Conservation (phyloP, 2,329 filamentous ascomycete species). For the Cercospora citrullina region DNA sequence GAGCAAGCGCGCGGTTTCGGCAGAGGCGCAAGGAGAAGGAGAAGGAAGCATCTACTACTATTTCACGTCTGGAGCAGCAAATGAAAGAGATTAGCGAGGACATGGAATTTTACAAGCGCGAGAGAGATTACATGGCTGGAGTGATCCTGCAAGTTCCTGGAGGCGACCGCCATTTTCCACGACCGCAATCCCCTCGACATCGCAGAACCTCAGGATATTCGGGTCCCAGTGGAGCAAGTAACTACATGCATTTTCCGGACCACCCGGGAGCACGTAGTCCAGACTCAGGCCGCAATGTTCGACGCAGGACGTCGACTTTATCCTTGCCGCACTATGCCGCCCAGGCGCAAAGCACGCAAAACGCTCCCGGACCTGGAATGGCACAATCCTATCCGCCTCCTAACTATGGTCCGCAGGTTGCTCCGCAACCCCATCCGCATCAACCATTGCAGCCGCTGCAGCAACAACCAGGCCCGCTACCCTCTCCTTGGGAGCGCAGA, state of each 20-base stretch:
- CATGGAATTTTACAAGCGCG: slow-evolving; percentile 70
- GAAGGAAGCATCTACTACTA: slow-evolving; percentile 66
- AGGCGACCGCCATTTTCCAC: slow-evolving; percentile 47
- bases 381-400: slow-evolving; percentile 26
- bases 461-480: slow-evolving; percentile 23
- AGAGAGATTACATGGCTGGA: slow-evolving; percentile 71
- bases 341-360: slow-evolving; percentile 8
- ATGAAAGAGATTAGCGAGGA: slow-evolving; percentile 68
- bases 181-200: slow-evolving; percentile 46
- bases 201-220: slow-evolving; percentile 29
- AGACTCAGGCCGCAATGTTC: slow-evolving; percentile 32
- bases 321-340: slow-evolving; percentile 30
- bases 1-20: slow-evolving; percentile 79
- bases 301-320: slow-evolving; percentile 33
- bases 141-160: slow-evolving; percentile 62
- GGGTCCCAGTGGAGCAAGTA: slow-evolving; percentile 17
- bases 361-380: slow-evolving; percentile 12
- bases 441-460: slow-evolving; percentile 19
- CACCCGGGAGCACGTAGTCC: slow-evolving; percentile 28
- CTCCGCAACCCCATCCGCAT: slow-evolving; percentile 25
- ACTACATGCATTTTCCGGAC: slow-evolving; percentile 29
- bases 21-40: slow-evolving; percentile 81
- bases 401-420: slow-evolving; percentile 25
- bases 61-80: slow-evolving; percentile 68
- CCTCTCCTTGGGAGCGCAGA: slow-evolving; percentile 25